Percentiles rank a stretch among this genome's conserved stretches.
Evolutionary conservation across 202 grass and related monocot genomes (phyloP).

Genomic region (Schoenoplectus triqueter): DNA sequence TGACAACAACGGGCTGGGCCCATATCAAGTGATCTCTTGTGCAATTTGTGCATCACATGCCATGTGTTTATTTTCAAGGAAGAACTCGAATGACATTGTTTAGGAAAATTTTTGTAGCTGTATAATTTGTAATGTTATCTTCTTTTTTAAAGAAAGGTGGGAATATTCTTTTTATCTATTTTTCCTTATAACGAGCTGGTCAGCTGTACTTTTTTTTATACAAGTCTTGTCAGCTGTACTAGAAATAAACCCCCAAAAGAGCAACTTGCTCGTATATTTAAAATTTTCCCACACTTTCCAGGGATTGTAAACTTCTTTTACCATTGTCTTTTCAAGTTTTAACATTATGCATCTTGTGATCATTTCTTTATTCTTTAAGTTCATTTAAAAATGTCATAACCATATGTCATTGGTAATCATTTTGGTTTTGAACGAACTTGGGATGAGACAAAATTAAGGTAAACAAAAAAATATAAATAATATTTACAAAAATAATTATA

Average conservation of each 20-base stretch:
- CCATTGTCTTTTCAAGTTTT: neutral
- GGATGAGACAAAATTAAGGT: no score
- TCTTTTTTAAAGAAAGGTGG: neutral
- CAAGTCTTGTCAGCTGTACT: neutral
- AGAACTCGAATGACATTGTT: conserved; percentile 29
- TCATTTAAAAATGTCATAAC: neutral
- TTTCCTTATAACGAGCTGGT: neutral
- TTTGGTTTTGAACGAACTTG: no score
- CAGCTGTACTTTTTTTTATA: neutral
- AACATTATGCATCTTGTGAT: neutral
- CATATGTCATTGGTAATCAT: neutral
- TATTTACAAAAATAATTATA: no score
- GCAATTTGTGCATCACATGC: conserved; percentile 86
- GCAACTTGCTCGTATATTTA: neutral
- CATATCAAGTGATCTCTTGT: conserved; percentile 66
- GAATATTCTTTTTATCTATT: neutral
- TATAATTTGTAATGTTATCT: conserved; percentile 10
- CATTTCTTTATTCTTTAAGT: neutral
- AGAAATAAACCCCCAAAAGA: conserved; percentile 26
- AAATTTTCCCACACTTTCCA: neutral
- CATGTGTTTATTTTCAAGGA: conserved; percentile 77
- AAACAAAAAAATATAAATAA: no score
- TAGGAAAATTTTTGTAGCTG: conserved; percentile 2
- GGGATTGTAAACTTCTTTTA: neutral
- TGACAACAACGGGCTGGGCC: conserved; percentile 52